Evolutionary conservation across 768 basidiomycete species (phyloP), one percentile per base, ranked within the genome.

Genomic region (Tylopilus plumbeoviolaceoides): DNA sequence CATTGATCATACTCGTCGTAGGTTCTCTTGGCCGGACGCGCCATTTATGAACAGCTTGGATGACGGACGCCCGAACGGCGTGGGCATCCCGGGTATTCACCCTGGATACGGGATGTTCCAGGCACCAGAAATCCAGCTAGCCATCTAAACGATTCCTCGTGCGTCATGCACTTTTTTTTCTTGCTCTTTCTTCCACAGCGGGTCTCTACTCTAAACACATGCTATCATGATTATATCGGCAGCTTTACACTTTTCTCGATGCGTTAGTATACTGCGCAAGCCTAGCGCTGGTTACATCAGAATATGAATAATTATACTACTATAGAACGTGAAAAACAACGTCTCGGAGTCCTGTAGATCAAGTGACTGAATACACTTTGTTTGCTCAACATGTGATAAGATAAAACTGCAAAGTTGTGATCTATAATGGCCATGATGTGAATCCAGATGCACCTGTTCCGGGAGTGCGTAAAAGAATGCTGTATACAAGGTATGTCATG

Each of bases 11-110:
- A 15, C 28, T 2, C 20, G 15, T 41, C 36, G 18, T 35, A 70
- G 68, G 25, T 70, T 70, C 45, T 70, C 68, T 3, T 70, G 68
- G 68, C 66, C 68, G 0, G 68, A 70, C 1, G 60, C 47, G 7
- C 63, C 70, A 15, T 12, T 64, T 1, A 60, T 68, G 61, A 47
- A 6, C 15, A 61, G 61, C 21, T 31, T 68, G 47, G 12, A 48
- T 17, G 65, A 70, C 31, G 54, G 39, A 25, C 53, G 44, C 27
- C 5, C 8, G 17, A 54, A 49, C 4, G 49, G 51, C 2, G 36
- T 10, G 5, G 63, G 58, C 1, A 54, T 70, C 14, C 59, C 59
- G 5, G 56, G 61, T 6, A 57, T 59, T 18, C 47, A 63, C 17
- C 30, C 56, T 6, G 57, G 54, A 5, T 67, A 65, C 44, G 60